Conservation (phyloP, 2,329 filamentous ascomycete genomes). For the Aspergillus eucalypticola region DNA sequence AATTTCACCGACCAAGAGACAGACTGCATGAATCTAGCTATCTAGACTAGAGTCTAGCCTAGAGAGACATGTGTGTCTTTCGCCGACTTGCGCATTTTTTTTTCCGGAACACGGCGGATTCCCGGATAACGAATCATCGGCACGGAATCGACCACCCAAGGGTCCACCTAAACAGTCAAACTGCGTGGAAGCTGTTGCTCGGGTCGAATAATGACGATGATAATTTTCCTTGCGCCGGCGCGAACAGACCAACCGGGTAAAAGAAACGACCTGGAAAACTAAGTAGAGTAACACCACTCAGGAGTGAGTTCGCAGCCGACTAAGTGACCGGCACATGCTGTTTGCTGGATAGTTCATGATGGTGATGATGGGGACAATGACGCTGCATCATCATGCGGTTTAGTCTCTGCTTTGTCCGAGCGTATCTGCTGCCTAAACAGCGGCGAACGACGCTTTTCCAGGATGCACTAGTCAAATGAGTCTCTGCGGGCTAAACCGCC, state of each 20-base stretch:
- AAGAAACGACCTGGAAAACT: background rate
- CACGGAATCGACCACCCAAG: background rate
- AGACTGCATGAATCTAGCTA: background rate
- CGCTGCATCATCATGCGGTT: constrained; percentile 2
- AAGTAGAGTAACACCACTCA: background rate
- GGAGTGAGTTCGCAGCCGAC: background rate
- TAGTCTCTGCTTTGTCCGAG: background rate
- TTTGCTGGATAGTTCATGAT: too few species aligned
- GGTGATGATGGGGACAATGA: background rate
- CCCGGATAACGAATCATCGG: background rate
- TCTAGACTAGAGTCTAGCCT: too few species aligned
- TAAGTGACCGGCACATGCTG: background rate
- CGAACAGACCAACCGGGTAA: constrained; percentile 5
- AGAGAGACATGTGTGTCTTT: background rate
- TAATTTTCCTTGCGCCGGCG: background rate
- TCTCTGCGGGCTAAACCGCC: background rate
- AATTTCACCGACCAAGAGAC: background rate
- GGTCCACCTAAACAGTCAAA: background rate
- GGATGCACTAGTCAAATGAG: background rate
- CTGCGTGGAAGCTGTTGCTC: background rate
- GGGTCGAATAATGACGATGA: background rate
- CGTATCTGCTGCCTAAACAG: background rate
- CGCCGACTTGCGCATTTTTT: background rate
- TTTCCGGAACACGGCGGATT: background rate
- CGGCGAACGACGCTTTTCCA: background rate